A percentile compares a stretch with the other conserved stretches of the same genome.
phyloP scores from a whole-genome alignment of 805 yeast genomes.

The Candida piceae region DNA sequence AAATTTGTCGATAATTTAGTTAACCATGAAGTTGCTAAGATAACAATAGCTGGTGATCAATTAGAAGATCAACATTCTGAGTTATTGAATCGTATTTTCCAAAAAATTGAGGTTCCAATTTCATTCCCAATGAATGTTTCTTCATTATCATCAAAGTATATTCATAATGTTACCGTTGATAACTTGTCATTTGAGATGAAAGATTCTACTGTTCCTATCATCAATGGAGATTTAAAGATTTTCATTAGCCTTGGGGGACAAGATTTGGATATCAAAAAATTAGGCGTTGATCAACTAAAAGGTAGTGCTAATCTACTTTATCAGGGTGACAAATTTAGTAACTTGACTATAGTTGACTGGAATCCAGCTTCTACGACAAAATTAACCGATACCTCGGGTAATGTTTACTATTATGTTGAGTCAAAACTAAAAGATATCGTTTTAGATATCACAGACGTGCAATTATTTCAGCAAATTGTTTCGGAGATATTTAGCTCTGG shows the following conservation, averaged over 20 bases:
- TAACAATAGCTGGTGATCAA: constrained; percentile 10
- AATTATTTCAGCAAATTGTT: constrained; percentile 39
- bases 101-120: constrained; percentile 13
- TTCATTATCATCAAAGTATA: constrained; percentile 11
- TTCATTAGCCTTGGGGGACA: constrained; percentile 17
- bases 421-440: constrained; percentile 39
- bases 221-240: constrained; percentile 36
- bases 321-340: constrained; percentile 36
- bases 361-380: constrained; percentile 34
- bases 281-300: constrained; percentile 31
- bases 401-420: constrained; percentile 29
- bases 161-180: constrained; percentile 35
- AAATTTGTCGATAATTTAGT: constrained; percentile 9
- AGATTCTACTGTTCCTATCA: constrained; percentile 29
- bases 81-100: constrained; percentile 9
- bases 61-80: constrained; percentile 4
- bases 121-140: constrained; percentile 13
- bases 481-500: constrained; percentile 38
- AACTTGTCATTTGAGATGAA: constrained; percentile 32
- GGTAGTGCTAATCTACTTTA: constrained; percentile 40
- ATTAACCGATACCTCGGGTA: constrained; percentile 12
- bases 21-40: constrained; percentile 6
- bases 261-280: constrained; percentile 4
- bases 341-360: constrained; percentile 43
- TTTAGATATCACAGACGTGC: constrained; percentile 36